Base-by-base conservation (phyloP, 106 monocot species). In the Apostasia ramifera region DNA sequence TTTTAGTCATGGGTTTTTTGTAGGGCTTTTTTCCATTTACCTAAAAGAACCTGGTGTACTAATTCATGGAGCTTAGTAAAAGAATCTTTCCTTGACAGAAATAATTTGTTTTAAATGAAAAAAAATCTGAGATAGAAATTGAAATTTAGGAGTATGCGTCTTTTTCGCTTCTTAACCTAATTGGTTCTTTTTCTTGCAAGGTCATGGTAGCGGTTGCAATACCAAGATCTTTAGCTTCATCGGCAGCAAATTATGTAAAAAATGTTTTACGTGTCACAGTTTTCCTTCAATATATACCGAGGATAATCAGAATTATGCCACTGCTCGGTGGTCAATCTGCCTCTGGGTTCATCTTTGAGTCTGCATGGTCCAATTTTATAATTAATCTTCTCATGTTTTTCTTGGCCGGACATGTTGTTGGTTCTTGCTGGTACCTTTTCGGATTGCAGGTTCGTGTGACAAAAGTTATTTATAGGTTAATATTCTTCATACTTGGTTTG, bases 381-480 rank as follows among this genome's bases (percentile, higher is more conserved):
- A 85, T 92, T 53, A 92, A 88, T 58, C 88, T 92, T 70, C 85
- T 92, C 7, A 88, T 88, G 88, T 92, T 85, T 85, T 69, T 86
- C 46, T 83, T 92, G 48, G 82, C 88, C 74, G 85, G 92, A 13
- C 88, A 92, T 77, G 88, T 92, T 61, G 81, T 92, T 11, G 92
- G 92, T 60, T 92, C 92, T 11, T 83, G 80, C 67, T 92, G 92
- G 92, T 92, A 92, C 71, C 88, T 92, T 43, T 83, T 92, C 59
- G 88, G 85, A 0, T 79, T 92, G 70, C 92, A 92, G 82, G 88
- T 92, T 67, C 5, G 81, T 59, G 10, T 39, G 26, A 26, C 26
- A 26, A 26, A 26, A 26, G 26, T 26, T 26, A 26, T 26, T 26
- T 26, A 26, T 26, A 26, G 26, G 26, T 26, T 26, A 26, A 26